Evolutionary conservation across 2,329 filamentous ascomycete species (phyloP).

Genomic region (Xylariaceae sp.): DNA sequence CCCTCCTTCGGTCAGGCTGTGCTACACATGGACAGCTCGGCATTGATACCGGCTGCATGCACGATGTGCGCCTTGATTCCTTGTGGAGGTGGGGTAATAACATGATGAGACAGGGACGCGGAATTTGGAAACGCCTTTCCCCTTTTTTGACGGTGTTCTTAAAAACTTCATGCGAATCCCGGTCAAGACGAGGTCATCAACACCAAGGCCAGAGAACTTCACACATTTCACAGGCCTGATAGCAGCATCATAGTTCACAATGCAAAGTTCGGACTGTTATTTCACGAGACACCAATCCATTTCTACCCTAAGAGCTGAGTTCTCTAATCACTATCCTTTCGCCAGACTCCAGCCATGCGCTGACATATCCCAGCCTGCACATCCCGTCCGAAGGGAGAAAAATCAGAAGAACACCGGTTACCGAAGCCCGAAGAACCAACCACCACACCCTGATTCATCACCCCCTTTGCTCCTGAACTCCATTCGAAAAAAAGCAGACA

Average conservation of each 20-base stretch:
- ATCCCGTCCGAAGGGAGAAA: too few relatives aligned
- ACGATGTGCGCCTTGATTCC: not conserved
- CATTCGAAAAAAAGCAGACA: too few relatives aligned
- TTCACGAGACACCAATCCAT: not conserved
- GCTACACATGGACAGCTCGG: not conserved
- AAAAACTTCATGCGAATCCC: not conserved
- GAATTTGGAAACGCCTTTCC: not conserved
- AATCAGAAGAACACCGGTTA: too few relatives aligned
- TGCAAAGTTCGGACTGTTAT: not conserved
- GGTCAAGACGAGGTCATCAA: not conserved
- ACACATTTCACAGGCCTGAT: too few relatives aligned
- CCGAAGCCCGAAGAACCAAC: too few relatives aligned
- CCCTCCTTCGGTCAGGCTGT: not conserved
- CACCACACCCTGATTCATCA: too few relatives aligned
- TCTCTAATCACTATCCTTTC: too few relatives aligned
- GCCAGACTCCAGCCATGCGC: too few relatives aligned
- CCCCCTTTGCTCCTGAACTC: too few relatives aligned
- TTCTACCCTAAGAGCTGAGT: not conserved
- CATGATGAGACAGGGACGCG: not conserved
- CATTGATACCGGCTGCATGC: not conserved
- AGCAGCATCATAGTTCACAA: too few relatives aligned
- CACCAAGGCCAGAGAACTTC: not conserved
- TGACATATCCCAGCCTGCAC: too few relatives aligned
- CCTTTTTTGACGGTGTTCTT: not conserved
- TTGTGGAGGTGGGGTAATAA: too few relatives aligned